Base-by-base conservation (phyloP, 345 rosid species). In the Punica granatum region DNA sequence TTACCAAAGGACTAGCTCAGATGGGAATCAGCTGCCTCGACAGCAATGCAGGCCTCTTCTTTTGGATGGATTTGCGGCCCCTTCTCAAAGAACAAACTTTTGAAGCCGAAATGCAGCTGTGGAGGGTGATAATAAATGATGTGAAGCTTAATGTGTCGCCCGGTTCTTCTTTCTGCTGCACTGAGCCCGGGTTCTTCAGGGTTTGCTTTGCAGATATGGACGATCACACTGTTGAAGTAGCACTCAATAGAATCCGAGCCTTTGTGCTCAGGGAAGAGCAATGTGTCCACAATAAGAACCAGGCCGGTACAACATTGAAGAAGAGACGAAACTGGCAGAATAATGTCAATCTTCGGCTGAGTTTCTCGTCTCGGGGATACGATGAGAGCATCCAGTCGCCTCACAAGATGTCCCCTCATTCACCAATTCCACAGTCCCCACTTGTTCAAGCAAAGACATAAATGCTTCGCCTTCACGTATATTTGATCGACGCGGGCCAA, bases 141-240 rank as follows among this genome's bases (percentile, higher is more conserved):
- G 94, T 86, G 62, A 93, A 85, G 76, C 94, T 93, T 18, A 90
- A 93, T 44, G 79, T 90, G 13, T 93, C 98, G 1, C 96, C 95
- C 0, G 96, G 98, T 0, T 86, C 83, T 39, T 90, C 98, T 1
- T 93, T 93, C 65, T 77, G 49, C 1, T 87, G 97, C 72, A 28
- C 36, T 6, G 97, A 85, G 65, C 97, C 96, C 2, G 96, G 97
- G 2, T 93, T 95, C 89, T 93, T 89, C 67, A 81, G 96, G 79
- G 92, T 89, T 37, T 90, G 98, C 70, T 87, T 90, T 30, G 98
- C 98, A 5, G 90, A 89, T 48, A 89, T 87, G 88, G 90, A 87
- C 16, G 87, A 87, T 11, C 82, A 80, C 16, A 90, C 88, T 0
- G 76, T 86, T 19, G 77, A 78, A 13, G 79, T 81, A 37, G 94